Evolutionary conservation across 179 eudicot genomes (phyloP).

Genomic region (Silene noctiflora): DNA sequence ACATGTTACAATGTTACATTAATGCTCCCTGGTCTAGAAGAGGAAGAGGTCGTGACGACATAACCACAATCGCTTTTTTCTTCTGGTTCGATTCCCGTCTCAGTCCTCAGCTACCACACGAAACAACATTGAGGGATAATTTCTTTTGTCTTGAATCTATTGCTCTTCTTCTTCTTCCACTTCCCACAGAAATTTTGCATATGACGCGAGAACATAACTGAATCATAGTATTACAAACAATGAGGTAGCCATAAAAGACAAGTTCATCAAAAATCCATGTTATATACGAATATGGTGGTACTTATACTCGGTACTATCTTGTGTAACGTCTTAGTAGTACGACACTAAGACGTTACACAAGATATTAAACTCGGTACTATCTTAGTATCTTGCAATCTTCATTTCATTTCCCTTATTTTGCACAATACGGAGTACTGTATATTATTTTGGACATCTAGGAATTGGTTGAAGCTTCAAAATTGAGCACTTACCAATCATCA

Average conservation of each 20-base stretch:
- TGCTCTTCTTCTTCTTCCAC: conserved; percentile 47
- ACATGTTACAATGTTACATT: neutral
- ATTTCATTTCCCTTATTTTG: too few species aligned
- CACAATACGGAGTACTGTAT: too few species aligned
- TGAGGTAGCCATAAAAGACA: neutral
- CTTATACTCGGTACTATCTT: too few species aligned
- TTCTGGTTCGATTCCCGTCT: neutral
- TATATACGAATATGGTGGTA: too few species aligned
- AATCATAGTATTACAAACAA: conserved; percentile 11
- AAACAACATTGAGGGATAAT: conserved; percentile 9
- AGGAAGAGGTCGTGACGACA: neutral
- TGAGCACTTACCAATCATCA: conserved; percentile 40
- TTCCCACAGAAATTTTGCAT: conserved; percentile 65
- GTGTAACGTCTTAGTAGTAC: too few species aligned
- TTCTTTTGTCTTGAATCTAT: conserved; percentile 10
- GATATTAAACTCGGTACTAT: too few species aligned
- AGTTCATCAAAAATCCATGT: too few species aligned
- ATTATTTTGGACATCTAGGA: too few species aligned
- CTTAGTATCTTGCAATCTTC: too few species aligned
- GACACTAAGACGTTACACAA: too few species aligned
- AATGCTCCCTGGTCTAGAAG: neutral
- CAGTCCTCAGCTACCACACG: neutral
- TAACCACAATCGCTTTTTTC: neutral
- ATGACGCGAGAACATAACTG: conserved; percentile 64
- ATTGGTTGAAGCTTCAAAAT: neutral